A percentile compares a stretch with the other conserved stretches of the same genome.
phyloP scores from a whole-genome alignment of 2,329 filamentous ascomycete genomes.

The Penicillium hordei region DNA sequence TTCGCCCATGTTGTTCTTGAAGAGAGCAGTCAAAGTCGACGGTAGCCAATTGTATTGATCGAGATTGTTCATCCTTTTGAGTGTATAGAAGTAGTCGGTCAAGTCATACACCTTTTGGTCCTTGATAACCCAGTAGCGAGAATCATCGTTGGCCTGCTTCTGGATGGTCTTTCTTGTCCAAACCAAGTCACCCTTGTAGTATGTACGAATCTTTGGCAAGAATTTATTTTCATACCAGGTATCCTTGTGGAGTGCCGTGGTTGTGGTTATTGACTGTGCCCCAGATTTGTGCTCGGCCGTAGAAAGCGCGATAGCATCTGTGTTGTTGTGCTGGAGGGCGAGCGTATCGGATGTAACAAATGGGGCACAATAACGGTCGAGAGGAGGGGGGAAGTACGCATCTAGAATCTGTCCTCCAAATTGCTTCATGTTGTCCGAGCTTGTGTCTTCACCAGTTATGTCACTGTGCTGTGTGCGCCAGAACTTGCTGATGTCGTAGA shows the following conservation, averaged over 20 bases:
- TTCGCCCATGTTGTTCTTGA: constrained; percentile 73
- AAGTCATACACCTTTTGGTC: constrained; percentile 79
- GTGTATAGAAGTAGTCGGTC: constrained; percentile 85
- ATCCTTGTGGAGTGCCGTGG: constrained; percentile 58
- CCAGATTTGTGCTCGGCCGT: constrained; percentile 72
- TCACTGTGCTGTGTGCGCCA: constrained; percentile 85
- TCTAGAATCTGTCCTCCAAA: constrained; percentile 79
- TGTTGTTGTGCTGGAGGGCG: constrained; percentile 55
- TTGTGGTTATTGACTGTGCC: constrained; percentile 54
- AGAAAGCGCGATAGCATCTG: constrained; percentile 60
- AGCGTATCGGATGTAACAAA: constrained; percentile 63
- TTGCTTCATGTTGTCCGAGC: constrained; percentile 65
- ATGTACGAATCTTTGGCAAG: constrained; percentile 75
- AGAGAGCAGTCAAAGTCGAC: constrained; percentile 61
- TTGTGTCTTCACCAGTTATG: constrained; percentile 57
- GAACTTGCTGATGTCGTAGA: constrained; percentile 91
- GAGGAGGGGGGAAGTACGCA: constrained; percentile 79
- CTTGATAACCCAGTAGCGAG: constrained; percentile 78
- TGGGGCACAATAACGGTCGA: constrained; percentile 71
- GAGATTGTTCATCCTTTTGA: constrained; percentile 57
- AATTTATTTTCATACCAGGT: constrained; percentile 80
- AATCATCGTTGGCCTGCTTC: constrained; percentile 63
- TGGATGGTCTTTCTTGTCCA: constrained; percentile 61
- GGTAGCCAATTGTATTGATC: constrained; percentile 71
- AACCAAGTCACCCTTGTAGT: constrained; percentile 84